Percentiles rank a stretch among this genome's conserved stretches.
Conservation (phyloP, 129 eudicot species). For the Oenanthe sinensis region DNA sequence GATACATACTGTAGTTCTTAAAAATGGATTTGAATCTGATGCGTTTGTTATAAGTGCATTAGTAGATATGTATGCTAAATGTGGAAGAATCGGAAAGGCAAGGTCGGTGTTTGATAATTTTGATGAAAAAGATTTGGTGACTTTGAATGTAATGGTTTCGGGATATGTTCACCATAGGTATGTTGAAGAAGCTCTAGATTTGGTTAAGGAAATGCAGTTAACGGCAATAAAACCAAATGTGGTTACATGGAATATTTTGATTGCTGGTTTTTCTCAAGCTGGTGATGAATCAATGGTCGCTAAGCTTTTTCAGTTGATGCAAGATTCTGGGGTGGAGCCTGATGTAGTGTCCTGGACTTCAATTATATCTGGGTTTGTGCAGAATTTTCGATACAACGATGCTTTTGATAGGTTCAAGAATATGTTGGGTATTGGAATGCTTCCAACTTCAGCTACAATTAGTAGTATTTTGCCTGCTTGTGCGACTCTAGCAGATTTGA, state of each 20-base stretch:
- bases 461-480: slow-evolving; percentile 64
- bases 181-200: slow-evolving; percentile 46
- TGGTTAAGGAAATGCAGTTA: slow-evolving; percentile 42
- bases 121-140: slow-evolving; percentile 58
- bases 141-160: slow-evolving; percentile 61
- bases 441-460: slow-evolving; percentile 58
- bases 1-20: slow-evolving; percentile 42
- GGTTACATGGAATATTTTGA: slow-evolving; percentile 70
- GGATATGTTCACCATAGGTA: slow-evolving; percentile 64
- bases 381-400: slow-evolving; percentile 36
- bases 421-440: slow-evolving; percentile 41
- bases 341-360: slow-evolving; percentile 89
- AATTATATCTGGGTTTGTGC: slow-evolving; percentile 57
- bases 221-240: slow-evolving; percentile 43
- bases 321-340: slow-evolving; percentile 36
- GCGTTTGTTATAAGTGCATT: slow-evolving; percentile 48
- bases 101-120: slow-evolving; percentile 49
- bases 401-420: slow-evolving; percentile 49
- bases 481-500: slow-evolving; percentile 45
- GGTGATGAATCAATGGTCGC: slow-evolving; percentile 40
- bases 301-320: slow-evolving; percentile 38
- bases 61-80: slow-evolving; percentile 81
- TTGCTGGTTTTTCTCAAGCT: slow-evolving; percentile 65
- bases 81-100: slow-evolving; percentile 40
- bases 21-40: slow-evolving; percentile 39